These are phyloP conservation scores for Eucalyptus shirleyi DNA, from an alignment of 345 rosid genomes.

Conservation along the genomic window DNA sequence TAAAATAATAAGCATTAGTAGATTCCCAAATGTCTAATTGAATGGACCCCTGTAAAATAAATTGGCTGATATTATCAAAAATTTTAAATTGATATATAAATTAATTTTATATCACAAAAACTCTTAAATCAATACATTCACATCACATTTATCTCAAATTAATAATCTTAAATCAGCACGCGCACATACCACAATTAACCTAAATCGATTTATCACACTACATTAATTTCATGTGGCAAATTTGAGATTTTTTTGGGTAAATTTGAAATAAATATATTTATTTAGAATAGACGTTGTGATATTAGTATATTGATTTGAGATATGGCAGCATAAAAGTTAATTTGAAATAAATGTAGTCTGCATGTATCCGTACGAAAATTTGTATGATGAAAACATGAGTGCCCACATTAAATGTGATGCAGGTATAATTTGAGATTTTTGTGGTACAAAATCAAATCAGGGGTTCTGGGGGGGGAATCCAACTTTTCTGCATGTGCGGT, in stretches of 20 bases:
- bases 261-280: accelerated
- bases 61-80: accelerated
- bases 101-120: background rate
- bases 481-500: background rate
- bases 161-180: accelerated
- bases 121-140: background rate
- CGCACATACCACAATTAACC: accelerated
- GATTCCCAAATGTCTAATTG: too few species aligned
- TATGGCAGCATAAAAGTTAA: accelerated
- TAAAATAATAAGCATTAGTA: background rate
- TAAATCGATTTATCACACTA: accelerated
- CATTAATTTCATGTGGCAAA: background rate
- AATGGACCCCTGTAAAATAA: background rate
- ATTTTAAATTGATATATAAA: background rate
- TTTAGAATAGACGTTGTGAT: background rate
- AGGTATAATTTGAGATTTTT: background rate
- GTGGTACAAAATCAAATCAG: background rate
- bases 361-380: background rate
- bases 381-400: background rate
- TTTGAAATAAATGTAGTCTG: background rate
- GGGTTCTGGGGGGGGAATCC: background rate
- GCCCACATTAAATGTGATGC: background rate
- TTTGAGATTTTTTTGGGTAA: too few species aligned
- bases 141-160: background rate
- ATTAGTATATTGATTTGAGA: background rate